Base-by-base conservation (phyloP, 257 asterid species). In the Przewalskia tangutica region DNA sequence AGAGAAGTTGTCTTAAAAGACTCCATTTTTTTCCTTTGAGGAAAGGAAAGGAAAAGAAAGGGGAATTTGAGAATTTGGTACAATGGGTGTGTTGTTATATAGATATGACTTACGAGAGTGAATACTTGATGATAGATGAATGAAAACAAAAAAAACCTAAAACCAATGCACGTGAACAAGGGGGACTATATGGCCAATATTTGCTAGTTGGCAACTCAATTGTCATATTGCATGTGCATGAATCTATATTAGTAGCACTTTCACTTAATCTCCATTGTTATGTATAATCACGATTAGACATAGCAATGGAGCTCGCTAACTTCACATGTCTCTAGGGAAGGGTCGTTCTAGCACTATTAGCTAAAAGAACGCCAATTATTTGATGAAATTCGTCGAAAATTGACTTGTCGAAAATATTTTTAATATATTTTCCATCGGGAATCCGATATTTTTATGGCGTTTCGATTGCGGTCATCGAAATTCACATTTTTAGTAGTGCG, bases 181-280 rank as follows among this genome's bases (percentile, higher is more conserved):
- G 81, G 79, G 81, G 89, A 62, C 76, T 84, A 58, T 82, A 58
- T 42, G 77, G 93, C 86, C 97, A 90, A 89, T 81, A 67, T 87
- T 85, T 90, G 93, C 91, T 82, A 89, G 97, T 90, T 91, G 95
- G 87, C 91, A 85, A 82, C 85, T 85, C 67, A 8, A n/a, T 27
- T 44, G 40, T 38, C 32, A 38, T 86, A 88, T 82, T 84, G 87
- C 87, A 83, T 80, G 44, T 82, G 77, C 81, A 65, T 66, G 70
- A 6, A 55, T 81, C 59, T 50, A 20, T 50, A 60, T 81, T 56
- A 68, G 11, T 38, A 27, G 32, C 32, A 71, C 1, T 71, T 71
- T 20, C 20, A 71, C 36, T 71, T 67, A 17, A 36, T 38, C 50
- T 8, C 17, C 20, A 36, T 36, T 65, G 18, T 14, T n/a, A 70